Conservation (phyloP, 2,329 filamentous ascomycete species). For the Sclerotinia borealis region DNA sequence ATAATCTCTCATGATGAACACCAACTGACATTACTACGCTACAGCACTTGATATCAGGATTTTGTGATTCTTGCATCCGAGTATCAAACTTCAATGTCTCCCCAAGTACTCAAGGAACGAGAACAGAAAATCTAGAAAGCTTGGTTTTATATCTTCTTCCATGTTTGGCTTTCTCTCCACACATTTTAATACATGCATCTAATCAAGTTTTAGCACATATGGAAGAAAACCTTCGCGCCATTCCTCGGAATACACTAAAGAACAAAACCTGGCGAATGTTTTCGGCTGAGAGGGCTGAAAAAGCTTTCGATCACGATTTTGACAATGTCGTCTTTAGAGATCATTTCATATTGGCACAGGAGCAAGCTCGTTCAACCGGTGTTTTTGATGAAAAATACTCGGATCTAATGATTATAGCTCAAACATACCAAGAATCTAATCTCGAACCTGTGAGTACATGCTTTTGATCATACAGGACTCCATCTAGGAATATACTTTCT, state of each 20-base stretch:
- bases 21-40: background rate
- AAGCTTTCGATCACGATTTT: conserved; percentile 5
- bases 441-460: conserved; percentile 7
- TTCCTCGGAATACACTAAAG: conserved; percentile 7
- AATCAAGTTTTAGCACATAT: conserved; percentile 13
- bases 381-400: conserved; percentile 7
- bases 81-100: conserved; percentile 15
- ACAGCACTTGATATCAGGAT: conserved; percentile 13
- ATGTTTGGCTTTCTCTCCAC: conserved; percentile 1
- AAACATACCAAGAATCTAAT: conserved; percentile 7
- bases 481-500: background rate
- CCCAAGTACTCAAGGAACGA: conserved; percentile 15
- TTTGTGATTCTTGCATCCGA: conserved; percentile 16
- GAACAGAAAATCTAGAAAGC: conserved; percentile 17
- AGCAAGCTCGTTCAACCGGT: conserved; percentile 4
- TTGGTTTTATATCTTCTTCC: conserved; percentile 19
- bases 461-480: background rate
- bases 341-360: conserved; percentile 9
- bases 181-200: background rate
- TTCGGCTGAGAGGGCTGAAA: conserved; percentile 1
- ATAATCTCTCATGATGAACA: background rate
- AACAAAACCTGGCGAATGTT: conserved; percentile 15
- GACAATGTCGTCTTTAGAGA: conserved; percentile 9
- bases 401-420: conserved; percentile 8
- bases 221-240: conserved; percentile 14